A percentile compares a stretch with the other conserved stretches of the same genome.
phyloP scores from a whole-genome alignment of 139 green algal species.

The Closterium sp. region DNA sequence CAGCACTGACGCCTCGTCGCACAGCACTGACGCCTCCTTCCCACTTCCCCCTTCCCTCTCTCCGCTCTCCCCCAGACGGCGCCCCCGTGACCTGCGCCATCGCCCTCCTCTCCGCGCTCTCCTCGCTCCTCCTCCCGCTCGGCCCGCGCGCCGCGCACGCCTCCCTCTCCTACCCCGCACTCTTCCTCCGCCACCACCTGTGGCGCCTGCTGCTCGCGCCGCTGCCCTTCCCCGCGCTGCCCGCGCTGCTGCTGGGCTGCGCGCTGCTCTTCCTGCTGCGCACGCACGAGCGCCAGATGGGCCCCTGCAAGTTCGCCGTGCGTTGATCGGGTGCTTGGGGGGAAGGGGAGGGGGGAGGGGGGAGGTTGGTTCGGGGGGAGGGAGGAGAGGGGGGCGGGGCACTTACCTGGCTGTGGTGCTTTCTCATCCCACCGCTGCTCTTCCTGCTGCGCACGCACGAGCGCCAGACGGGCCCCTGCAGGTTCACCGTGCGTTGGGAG shows the following conservation, averaged over 20 bases:
- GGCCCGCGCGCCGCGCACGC: no score
- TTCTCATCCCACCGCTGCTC: no score
- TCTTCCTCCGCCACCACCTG: neutral
- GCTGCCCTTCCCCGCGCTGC: neutral
- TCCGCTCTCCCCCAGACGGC: neutral
- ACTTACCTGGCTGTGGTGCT: neutral
- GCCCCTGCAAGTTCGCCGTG: neutral
- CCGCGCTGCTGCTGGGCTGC: neutral
- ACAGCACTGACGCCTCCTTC: neutral
- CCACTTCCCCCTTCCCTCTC: neutral
- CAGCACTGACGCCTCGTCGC: neutral
- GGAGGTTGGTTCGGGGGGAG: no score
- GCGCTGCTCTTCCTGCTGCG: neutral
- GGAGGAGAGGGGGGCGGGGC: no score
- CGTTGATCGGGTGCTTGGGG: no score
- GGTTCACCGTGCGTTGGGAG: neutral
- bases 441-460: neutral
- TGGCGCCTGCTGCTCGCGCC: neutral
- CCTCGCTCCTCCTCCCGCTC: neutral
- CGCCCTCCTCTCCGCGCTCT: neutral
- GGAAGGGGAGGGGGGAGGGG: no score
- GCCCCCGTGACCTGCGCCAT: neutral
- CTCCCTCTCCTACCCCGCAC: neutral
- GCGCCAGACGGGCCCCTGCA: neutral
- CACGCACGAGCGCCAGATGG: neutral